Conservation (phyloP, 495 filamentous ascomycete species). For the Ascodesmis nigricans region DNA sequence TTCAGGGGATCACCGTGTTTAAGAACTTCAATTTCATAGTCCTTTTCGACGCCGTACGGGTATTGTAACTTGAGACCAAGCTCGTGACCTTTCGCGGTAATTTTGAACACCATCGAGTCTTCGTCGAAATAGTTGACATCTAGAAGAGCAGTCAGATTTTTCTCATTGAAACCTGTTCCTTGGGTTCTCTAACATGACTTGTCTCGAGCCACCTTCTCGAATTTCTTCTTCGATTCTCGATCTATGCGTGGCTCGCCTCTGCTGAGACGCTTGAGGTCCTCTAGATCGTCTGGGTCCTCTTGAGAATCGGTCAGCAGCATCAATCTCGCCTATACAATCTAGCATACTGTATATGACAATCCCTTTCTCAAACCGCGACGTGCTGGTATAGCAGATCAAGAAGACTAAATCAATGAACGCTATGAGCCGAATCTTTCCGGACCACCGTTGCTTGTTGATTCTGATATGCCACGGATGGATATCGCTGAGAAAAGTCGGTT, state of each 20-base stretch:
- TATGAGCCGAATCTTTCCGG: conserved; percentile 25
- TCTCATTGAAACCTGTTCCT: too few relatives aligned
- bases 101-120: neutral
- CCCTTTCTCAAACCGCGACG: conserved; percentile 24
- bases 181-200: too few relatives aligned
- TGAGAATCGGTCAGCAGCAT: too few relatives aligned
- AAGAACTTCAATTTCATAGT: conserved; percentile 3
- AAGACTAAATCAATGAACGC: conserved; percentile 27
- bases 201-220: too few relatives aligned
- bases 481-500: conserved; percentile 21
- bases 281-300: too few relatives aligned
- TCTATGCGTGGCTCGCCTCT: too few relatives aligned
- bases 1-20: conserved; percentile 16
- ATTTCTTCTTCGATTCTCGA: too few relatives aligned
- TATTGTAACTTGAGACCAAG: neutral
- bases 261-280: too few relatives aligned
- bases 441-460: conserved; percentile 24
- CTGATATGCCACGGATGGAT: conserved; percentile 27
- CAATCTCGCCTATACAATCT: conserved; percentile 1
- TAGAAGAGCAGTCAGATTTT: too few relatives aligned
- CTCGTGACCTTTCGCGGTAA: neutral
- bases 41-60: neutral
- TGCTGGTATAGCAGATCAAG: conserved; percentile 25
- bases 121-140: neutral
- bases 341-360: conserved; percentile 25